Percentiles rank a stretch among this genome's conserved stretches.
These are phyloP conservation scores for Heterobasidion irregulare DNA, from an alignment of 1,284 basidiomycete genomes.

Conservation along the genomic window DNA sequence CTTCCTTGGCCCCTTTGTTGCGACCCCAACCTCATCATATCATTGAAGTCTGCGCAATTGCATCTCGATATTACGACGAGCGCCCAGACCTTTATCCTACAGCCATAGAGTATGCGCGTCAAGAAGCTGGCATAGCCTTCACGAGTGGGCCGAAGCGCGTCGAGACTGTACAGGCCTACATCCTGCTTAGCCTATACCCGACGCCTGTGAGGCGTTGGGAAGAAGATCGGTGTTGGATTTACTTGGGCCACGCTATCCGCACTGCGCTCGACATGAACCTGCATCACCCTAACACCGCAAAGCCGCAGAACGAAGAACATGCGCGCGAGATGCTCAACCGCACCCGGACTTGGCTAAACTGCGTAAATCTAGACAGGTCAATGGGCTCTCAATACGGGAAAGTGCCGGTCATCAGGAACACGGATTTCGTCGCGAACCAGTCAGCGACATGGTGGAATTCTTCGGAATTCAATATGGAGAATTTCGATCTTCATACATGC, in stretches of 20 bases:
- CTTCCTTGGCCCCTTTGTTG: background rate
- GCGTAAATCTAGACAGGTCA: slow-evolving; percentile 79
- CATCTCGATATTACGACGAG: slow-evolving; percentile 62
- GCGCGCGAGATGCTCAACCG: slow-evolving; percentile 80
- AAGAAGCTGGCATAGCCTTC: slow-evolving; percentile 64
- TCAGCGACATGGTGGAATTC: slow-evolving; percentile 68
- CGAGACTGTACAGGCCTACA: slow-evolving; percentile 67
- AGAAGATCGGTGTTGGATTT: slow-evolving; percentile 73
- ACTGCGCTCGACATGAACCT: slow-evolving; percentile 80
- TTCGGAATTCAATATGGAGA: slow-evolving; percentile 55
- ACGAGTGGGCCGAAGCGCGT: slow-evolving; percentile 69
- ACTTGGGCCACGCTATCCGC: slow-evolving; percentile 71
- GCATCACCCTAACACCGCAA: slow-evolving; percentile 64
- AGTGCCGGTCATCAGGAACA: slow-evolving; percentile 61
- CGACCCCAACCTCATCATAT: background rate
- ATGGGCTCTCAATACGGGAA: slow-evolving; percentile 81
- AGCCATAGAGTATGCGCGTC: slow-evolving; percentile 63
- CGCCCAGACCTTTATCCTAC: slow-evolving; percentile 59
- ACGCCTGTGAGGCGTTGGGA: slow-evolving; percentile 69
- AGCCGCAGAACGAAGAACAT: slow-evolving; percentile 61
- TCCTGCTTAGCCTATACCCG: slow-evolving; percentile 67
- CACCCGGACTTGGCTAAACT: slow-evolving; percentile 83
- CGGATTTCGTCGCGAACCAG: slow-evolving; percentile 71
- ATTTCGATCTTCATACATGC: slow-evolving; percentile 71
- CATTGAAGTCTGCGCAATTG: slow-evolving; percentile 62